A percentile compares a stretch with the other conserved stretches of the same genome.
These are phyloP conservation scores for Candida succiphila DNA, from an alignment of 805 yeast species.

Conservation along the genomic window DNA sequence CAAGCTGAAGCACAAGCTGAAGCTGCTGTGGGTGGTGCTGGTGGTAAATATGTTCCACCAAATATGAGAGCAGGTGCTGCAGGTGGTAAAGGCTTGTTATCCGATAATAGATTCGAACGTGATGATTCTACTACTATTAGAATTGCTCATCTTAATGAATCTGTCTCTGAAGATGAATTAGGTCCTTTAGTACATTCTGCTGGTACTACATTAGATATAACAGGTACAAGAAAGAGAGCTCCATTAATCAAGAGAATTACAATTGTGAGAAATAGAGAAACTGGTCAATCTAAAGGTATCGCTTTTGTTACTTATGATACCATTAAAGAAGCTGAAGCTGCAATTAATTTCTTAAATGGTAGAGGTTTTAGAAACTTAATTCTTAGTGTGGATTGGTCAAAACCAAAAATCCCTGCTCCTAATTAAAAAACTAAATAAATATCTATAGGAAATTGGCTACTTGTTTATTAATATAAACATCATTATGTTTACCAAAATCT, in stretches of 20 bases:
- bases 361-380: conserved; percentile 89
- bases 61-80: conserved; percentile 38
- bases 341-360: conserved; percentile 71
- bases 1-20: conserved; percentile 8
- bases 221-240: too few relatives aligned
- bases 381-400: conserved; percentile 54
- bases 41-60: conserved; percentile 49
- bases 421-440: neutral
- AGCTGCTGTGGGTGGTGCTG: conserved; percentile 15
- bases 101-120: conserved; percentile 37
- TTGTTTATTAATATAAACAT: conserved; percentile 38
- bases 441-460: conserved; percentile 13
- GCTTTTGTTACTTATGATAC: conserved; percentile 82
- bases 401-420: conserved; percentile 21
- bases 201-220: too few relatives aligned
- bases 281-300: conserved; percentile 90
- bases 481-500: conserved; percentile 54
- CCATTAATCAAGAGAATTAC: conserved; percentile 71
- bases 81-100: conserved; percentile 13
- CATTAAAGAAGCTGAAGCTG: conserved; percentile 62
- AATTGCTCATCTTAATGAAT: conserved; percentile 82
- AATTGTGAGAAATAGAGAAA: conserved; percentile 82
- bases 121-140: conserved; percentile 85
- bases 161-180: conserved; percentile 73
- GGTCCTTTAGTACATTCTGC: too few relatives aligned